Conservation (phyloP, 257 asterid species). For the Solanum pimpinellifolium region DNA sequence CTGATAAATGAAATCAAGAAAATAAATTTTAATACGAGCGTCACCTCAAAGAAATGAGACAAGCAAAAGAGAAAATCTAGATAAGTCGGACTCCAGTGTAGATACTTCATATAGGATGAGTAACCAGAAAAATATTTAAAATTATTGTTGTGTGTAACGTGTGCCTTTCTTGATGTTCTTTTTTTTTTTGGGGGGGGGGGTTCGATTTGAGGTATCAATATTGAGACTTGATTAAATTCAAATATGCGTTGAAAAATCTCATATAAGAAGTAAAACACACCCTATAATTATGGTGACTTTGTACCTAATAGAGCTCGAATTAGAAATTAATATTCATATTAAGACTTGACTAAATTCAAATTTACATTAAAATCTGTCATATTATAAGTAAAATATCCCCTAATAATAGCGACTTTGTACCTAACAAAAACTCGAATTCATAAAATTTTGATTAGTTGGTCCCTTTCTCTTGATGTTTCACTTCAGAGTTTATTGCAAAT, state of each 20-base stretch:
- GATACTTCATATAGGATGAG: background rate
- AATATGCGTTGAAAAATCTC: background rate
- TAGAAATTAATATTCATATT: background rate
- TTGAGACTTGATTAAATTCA: background rate
- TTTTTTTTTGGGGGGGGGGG: fast-evolving
- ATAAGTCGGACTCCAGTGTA: background rate
- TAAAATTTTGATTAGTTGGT: no score
- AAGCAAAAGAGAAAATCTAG: background rate
- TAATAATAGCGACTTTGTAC: no score
- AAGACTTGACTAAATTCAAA: no score
- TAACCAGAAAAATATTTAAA: background rate
- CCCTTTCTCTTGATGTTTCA: no score
- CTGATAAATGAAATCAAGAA: background rate
- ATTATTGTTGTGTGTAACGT: background rate
- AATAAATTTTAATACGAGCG: background rate
- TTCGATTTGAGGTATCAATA: background rate
- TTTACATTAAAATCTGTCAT: no score
- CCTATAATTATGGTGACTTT: background rate
- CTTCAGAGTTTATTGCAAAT: background rate
- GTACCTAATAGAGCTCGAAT: no score
- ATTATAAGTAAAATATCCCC: no score
- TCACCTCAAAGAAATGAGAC: background rate
- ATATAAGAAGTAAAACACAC: background rate
- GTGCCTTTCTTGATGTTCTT: background rate
- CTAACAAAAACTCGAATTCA: no score